Evolutionary conservation across 768 basidiomycete species (phyloP).

Genomic region (Sistotremastrum suecicum): DNA sequence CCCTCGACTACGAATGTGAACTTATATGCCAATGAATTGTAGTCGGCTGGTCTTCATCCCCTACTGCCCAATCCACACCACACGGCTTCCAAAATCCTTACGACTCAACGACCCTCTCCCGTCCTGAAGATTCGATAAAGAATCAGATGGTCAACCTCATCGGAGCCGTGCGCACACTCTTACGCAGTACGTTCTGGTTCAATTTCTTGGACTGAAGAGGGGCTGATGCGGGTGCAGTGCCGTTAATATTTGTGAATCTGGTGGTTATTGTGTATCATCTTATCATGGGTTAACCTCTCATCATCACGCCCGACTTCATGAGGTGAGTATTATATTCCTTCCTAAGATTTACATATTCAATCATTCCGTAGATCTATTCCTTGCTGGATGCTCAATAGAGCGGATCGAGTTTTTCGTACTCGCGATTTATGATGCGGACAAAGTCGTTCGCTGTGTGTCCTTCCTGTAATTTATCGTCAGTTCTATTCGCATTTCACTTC

Average conservation of each 20-base stretch:
- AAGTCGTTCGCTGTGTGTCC: constrained; percentile 69
- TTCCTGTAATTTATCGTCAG: constrained; percentile 25
- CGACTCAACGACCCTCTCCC: constrained; percentile 26
- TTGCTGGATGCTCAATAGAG: constrained; percentile 9
- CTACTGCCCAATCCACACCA: constrained; percentile 35
- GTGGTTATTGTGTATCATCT: constrained; percentile 81
- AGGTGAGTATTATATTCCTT: background rate
- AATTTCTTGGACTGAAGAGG: no score
- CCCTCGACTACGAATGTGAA: constrained; percentile 2
- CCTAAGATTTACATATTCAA: constrained; percentile 7
- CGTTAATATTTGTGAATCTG: constrained; percentile 78
- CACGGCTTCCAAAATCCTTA: constrained; percentile 51
- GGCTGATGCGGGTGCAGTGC: constrained; percentile 47
- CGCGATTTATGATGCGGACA: constrained; percentile 59
- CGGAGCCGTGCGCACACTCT: constrained; percentile 86
- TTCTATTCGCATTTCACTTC: no score
- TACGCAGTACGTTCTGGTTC: constrained; percentile 97
- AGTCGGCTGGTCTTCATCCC: constrained; percentile 85
- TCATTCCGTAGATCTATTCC: constrained; percentile 2
- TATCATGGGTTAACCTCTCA: constrained; percentile 33
- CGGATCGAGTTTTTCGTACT: constrained; percentile 51
- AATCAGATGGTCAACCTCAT: constrained; percentile 83
- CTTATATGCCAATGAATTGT: constrained; percentile 10
- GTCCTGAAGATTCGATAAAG: constrained; percentile 52
- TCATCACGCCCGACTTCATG: no score